A percentile compares a stretch with the other conserved stretches of the same genome.
Evolutionary conservation across 176 grass and related monocot genomes (phyloP).

Genomic region (Chrysopogon serrulatus): DNA sequence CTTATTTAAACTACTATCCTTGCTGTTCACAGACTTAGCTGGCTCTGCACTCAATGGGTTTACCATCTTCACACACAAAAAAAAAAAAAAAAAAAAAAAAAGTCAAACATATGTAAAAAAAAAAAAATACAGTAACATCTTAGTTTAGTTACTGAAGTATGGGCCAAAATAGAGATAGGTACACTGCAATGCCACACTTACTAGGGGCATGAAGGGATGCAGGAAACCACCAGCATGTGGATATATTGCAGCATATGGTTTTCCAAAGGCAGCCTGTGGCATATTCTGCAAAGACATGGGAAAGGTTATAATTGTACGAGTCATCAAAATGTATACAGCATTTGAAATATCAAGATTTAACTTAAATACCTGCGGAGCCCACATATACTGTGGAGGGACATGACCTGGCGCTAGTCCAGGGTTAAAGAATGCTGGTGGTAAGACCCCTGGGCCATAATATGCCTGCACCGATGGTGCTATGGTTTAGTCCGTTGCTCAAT

Average conservation of each 20-base stretch:
- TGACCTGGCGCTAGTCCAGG: conserved; percentile 44
- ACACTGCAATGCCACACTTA: conserved; percentile 32
- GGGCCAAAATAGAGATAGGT: background rate
- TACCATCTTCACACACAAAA: conserved; percentile 49
- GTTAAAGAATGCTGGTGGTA: conserved; percentile 58
- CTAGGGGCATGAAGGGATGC: conserved; percentile 60
- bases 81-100: background rate
- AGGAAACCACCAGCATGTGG: conserved; percentile 58
- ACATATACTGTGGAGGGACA: conserved; percentile 61
- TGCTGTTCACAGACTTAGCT: conserved; percentile 57
- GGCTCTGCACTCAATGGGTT: conserved; percentile 65
- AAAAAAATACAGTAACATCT: background rate
- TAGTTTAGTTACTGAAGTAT: background rate
- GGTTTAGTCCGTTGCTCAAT: conserved; percentile 2
- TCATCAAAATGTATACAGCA: background rate
- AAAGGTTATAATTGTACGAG: background rate
- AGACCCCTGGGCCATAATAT: conserved; percentile 81
- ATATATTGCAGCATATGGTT: conserved; percentile 68
- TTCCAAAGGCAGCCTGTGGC: conserved; percentile 51
- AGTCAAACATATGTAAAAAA: conserved; percentile 15
- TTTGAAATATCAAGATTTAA: background rate
- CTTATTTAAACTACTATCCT: conserved; percentile 43
- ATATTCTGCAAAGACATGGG: conserved; percentile 35
- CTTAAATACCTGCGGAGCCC: conserved; percentile 70
- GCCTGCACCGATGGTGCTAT: conserved; percentile 38